phyloP scores from a whole-genome alignment of 2,329 filamentous ascomycete species.

The Emmonsiellopsis sp. region DNA sequence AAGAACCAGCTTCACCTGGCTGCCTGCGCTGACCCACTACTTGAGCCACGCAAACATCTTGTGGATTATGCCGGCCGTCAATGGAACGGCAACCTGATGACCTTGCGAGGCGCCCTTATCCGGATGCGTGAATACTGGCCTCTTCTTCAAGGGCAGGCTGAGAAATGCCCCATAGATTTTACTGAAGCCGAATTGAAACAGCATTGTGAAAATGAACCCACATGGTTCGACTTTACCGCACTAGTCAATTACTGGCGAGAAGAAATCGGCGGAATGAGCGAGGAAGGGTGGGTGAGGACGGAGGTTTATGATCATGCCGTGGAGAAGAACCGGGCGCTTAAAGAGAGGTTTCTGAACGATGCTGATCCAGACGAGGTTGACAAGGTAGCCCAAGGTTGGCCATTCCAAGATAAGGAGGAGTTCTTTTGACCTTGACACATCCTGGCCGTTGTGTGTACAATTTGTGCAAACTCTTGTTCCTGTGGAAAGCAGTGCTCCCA shows the following conservation, averaged over 20 bases:
- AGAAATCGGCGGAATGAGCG: conserved; percentile 7
- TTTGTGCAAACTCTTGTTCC: too few relatives aligned
- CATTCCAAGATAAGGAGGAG: conserved; percentile 10
- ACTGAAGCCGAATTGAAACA: conserved; percentile 4
- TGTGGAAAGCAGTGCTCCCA: too few relatives aligned
- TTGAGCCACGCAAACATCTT: conserved; percentile 6
- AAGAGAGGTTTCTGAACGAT: background rate
- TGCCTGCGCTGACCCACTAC: conserved; percentile 3
- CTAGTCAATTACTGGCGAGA: conserved; percentile 9
- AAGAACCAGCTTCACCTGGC: conserved; percentile 8
- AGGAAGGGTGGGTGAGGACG: conserved; percentile 9
- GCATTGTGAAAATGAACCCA: conserved; percentile 7
- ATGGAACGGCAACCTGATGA: conserved; percentile 17
- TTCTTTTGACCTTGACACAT: too few relatives aligned
- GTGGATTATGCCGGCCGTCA: conserved; percentile 15
- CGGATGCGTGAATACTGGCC: conserved; percentile 10
- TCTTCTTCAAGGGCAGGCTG: conserved; percentile 1
- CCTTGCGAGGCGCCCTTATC: conserved; percentile 14
- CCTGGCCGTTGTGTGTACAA: too few relatives aligned
- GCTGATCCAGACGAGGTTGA: conserved; percentile 8
- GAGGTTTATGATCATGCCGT: conserved; percentile 6
- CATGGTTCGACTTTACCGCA: conserved; percentile 6
- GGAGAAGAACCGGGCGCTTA: conserved; percentile 7
- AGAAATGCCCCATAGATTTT: conserved; percentile 7
- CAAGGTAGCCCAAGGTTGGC: conserved; percentile 7